These are phyloP conservation scores for Raffaelea arxii DNA, from an alignment of 2,329 filamentous ascomycete genomes.

Conservation along the genomic window DNA sequence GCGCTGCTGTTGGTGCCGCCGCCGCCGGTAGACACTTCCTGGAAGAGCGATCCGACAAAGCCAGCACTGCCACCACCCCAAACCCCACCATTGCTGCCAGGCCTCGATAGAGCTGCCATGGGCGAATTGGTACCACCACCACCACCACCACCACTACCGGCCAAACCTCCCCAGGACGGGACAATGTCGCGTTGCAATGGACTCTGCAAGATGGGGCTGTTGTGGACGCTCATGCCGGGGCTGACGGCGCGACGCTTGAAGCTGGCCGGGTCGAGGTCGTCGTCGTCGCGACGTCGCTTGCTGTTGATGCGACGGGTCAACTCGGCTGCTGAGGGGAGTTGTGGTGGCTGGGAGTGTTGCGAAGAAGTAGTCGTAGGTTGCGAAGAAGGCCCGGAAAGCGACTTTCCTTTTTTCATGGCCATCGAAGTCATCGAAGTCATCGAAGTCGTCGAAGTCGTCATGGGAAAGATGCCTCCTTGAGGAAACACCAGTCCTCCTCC, in stretches of 20 bases:
- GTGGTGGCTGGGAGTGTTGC: too few relatives aligned
- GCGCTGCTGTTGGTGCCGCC: constrained; percentile 27
- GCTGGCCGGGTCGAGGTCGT: constrained; percentile 78
- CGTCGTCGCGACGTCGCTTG: constrained; percentile 83
- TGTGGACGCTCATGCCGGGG: constrained; percentile 82
- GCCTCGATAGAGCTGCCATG: too few relatives aligned
- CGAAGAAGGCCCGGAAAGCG: background rate
- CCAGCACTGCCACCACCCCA: constrained; percentile 15
- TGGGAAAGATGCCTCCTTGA: constrained; percentile 16
- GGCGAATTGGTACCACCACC: too few relatives aligned
- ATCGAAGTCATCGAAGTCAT: too few relatives aligned
- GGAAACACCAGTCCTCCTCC: constrained; percentile 13
- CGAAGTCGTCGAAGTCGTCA: constrained; percentile 19
- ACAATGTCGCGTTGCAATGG: constrained; percentile 63
- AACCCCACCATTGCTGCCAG: constrained; percentile 31
- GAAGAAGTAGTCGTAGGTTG: constrained; percentile 7
- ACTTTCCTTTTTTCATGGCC: too few relatives aligned
- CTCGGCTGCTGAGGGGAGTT: constrained; percentile 59
- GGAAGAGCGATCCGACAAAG: background rate
- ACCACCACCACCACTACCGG: constrained; percentile 35
- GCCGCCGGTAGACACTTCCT: background rate
- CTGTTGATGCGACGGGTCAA: constrained; percentile 68
- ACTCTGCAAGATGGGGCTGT: constrained; percentile 79
- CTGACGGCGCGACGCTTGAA: constrained; percentile 90
- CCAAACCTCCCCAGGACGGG: constrained; percentile 64